Conservation (phyloP, 352 stramenopile genomes). For the Pythium angustatum region DNA sequence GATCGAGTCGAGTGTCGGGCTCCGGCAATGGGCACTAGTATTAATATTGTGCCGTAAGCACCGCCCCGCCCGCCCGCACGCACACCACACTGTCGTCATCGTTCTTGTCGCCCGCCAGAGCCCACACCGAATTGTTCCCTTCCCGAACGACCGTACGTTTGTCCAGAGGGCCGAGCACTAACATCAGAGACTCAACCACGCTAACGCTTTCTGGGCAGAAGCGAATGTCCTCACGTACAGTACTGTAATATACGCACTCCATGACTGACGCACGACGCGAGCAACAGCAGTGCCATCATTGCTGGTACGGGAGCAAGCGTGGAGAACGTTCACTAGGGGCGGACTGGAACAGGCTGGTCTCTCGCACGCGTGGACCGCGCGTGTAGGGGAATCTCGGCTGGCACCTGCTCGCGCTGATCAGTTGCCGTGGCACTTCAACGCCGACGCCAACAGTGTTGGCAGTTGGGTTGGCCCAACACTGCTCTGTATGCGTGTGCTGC, state of each 20-base stretch:
- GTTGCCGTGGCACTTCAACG: not conserved
- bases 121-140: not conserved
- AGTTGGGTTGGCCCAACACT: no score
- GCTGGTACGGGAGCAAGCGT: not conserved
- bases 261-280: no score
- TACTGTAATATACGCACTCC: no score
- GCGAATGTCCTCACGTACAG: no score
- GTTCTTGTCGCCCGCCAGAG: not conserved
- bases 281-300: no score
- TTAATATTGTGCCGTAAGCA: no score
- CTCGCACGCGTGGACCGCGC: not conserved
- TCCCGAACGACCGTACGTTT: not conserved
- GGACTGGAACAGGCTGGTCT: not conserved
- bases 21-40: no score
- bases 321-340: not conserved
- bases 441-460: no score
- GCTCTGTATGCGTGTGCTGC: not conserved
- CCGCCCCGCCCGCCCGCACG: no score
- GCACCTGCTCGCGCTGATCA: not conserved
- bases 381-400: not conserved
- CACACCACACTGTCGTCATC: no score
- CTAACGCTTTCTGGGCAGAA: no score
- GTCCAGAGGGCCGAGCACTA: not conserved
- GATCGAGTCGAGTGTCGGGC: no score
- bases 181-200: not conserved